Evolutionary conservation across 164 flowering plant genomes (phyloP), one percentile per base, ranked within the genome.

Genomic region (Akebia trifoliata): DNA sequence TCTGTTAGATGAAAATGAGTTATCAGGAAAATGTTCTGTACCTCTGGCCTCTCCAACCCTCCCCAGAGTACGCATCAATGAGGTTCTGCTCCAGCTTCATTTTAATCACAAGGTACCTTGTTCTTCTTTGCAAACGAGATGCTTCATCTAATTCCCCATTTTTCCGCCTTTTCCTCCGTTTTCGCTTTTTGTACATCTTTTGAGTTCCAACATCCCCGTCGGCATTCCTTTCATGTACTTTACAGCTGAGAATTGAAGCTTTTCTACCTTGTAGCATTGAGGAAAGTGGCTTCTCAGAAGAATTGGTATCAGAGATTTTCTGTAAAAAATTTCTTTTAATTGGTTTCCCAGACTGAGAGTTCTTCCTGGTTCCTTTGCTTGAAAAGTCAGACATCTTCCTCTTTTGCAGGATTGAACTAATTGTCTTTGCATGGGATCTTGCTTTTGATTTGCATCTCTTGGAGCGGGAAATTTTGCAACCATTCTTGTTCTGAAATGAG

Each of bases 41-140:
- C 98, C 98, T 93, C 70, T 93, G 95, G 57, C 98, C 98, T 74
- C 86, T 87, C 98, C 98, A 93, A 30, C 98, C 98, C 76, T 93
- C 98, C 15, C 80, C 83, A 36, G 91, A 79, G 74, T 93, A 93
- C 43, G 98, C 98, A 70, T 93, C 98, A 60, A 93, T 85, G 45
- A 93, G 85, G 62, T 87, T 93, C 70, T 85, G 98, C 75, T 89
- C 95, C 71, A 84, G 72, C 77, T 87, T 93, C 77, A 93, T 74
- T 74, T 84, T 87, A 57, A 93, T 82, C 64, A 93, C 45, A 20
- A 93, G 77, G 74, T 93, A 89, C 74, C 86, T 78, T 40, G 92
- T 74, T 77, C 95, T 77, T 78, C 93, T 81, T 61, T 81, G 86
- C 69, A 93, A 72, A 3, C 95, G 85, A 32, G 81, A 78, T 29